Conservation (phyloP, 169 alveolate genomes). For the Hammondia hammondi region DNA sequence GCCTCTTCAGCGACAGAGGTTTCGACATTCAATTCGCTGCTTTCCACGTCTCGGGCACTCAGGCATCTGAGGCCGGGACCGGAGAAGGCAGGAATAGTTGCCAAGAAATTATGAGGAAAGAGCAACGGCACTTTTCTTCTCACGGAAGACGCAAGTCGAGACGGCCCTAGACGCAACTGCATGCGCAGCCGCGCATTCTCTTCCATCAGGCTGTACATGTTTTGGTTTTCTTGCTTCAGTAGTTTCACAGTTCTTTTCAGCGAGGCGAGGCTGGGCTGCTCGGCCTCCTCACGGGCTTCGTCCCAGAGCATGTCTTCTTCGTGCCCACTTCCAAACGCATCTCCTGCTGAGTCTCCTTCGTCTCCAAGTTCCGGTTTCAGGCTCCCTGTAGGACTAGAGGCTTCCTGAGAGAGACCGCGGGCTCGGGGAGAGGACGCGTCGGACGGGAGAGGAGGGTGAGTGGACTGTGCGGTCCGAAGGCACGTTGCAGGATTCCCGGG, state of each 20-base stretch:
- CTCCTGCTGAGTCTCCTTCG: background rate
- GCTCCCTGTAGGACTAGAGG: background rate
- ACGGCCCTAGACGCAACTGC: background rate
- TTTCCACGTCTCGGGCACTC: background rate
- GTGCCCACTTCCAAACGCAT: background rate
- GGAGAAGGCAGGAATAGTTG: background rate
- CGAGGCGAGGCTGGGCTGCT: background rate
- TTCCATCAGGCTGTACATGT: constrained; percentile 17
- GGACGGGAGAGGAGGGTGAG: background rate
- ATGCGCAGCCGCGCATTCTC: constrained; percentile 25
- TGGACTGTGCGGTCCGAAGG: background rate
- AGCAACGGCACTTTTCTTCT: background rate
- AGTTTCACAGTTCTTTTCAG: background rate
- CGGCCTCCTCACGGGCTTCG: background rate
- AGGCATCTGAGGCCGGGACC: background rate
- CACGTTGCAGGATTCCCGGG: background rate
- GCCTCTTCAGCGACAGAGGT: background rate
- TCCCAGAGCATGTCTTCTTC: background rate
- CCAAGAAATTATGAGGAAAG: background rate
- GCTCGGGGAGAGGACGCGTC: background rate
- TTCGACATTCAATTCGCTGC: too few relatives aligned
- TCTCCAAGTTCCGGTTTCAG: background rate
- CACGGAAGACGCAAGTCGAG: background rate
- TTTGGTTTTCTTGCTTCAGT: constrained; percentile 8
- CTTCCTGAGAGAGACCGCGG: background rate